Evolutionary conservation across 2,329 filamentous ascomycete species (phyloP).

Genomic region (Fusarium falciforme): DNA sequence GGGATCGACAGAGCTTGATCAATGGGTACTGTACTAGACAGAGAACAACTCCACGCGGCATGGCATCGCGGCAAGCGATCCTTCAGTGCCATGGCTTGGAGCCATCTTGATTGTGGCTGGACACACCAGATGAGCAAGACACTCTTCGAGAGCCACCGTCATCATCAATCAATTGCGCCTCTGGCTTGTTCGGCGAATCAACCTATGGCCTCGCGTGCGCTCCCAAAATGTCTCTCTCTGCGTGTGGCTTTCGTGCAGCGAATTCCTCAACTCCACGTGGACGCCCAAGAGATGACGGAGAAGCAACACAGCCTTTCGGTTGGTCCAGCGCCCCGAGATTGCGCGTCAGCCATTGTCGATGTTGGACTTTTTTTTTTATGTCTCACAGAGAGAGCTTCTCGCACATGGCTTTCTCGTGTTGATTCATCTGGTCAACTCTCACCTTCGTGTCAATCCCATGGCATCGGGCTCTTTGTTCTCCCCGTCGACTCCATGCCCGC

Average conservation of each 20-base stretch:
- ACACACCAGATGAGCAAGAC: constrained; percentile 11
- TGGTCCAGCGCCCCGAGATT: constrained; percentile 36
- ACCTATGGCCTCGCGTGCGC: constrained; percentile 3
- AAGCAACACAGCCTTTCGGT: constrained; percentile 20
- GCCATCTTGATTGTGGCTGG: constrained; percentile 25
- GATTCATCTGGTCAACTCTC: not conserved
- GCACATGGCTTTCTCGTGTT: constrained; percentile 30
- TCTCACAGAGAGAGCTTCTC: constrained; percentile 20
- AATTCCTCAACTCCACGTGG: constrained; percentile 45
- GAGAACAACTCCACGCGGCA: constrained; percentile 13
- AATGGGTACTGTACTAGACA: not conserved
- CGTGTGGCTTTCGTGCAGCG: constrained; percentile 25
- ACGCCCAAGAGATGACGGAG: constrained; percentile 14
- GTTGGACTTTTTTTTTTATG: constrained; percentile 8
- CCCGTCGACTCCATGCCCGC: not conserved
- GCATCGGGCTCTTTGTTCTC: constrained; percentile 7
- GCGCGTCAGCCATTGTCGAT: constrained; percentile 28
- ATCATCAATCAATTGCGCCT: not conserved
- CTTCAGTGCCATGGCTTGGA: not conserved
- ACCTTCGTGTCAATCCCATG: constrained; percentile 12
- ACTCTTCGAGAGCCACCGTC: constrained; percentile 1
- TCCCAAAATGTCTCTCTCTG: constrained; percentile 9
- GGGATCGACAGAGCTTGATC: not conserved
- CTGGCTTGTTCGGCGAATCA: not conserved
- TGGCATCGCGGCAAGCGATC: constrained; percentile 7